Percentiles rank a stretch among this genome's conserved stretches.
These are phyloP conservation scores for Fusarium verrucosum DNA, from an alignment of 2,329 filamentous ascomycete species.

Conservation along the genomic window DNA sequence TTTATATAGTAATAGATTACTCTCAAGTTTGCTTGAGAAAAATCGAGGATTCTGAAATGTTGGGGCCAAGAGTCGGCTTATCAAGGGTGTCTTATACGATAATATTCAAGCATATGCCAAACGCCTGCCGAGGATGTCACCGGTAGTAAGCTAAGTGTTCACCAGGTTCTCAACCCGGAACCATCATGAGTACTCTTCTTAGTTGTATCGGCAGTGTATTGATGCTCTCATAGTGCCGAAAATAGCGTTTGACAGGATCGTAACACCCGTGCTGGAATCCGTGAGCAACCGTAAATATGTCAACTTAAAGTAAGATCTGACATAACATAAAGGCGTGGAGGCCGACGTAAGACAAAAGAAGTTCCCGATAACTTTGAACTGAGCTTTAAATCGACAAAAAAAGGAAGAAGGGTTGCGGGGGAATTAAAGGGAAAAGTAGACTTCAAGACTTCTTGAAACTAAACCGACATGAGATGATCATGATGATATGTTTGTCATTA, in stretches of 20 bases:
- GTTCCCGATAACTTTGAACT: background rate
- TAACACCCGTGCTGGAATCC: conserved; percentile 14
- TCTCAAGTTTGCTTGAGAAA: background rate
- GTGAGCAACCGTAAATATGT: conserved; percentile 11
- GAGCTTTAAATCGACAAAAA: background rate
- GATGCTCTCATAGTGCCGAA: conserved; percentile 6
- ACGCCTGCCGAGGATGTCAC: background rate
- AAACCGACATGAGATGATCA: conserved; percentile 7
- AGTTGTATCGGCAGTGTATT: background rate
- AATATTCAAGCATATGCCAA: background rate
- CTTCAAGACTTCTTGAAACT: conserved; percentile 28
- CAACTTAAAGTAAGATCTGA: conserved; percentile 11
- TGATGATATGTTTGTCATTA: background rate
- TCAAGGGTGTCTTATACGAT: background rate
- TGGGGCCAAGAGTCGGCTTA: background rate
- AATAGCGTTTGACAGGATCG: conserved; percentile 15
- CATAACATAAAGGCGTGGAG: background rate
- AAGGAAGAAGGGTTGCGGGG: background rate
- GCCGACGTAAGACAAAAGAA: conserved; percentile 18
- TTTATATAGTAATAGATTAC: background rate
- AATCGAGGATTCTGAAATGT: background rate
- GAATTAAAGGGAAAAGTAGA: background rate
- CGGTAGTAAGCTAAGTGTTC: background rate
- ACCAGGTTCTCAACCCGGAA: background rate
- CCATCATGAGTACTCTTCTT: background rate